A percentile compares a stretch with the other conserved stretches of the same genome.
Conservation (phyloP, 2,329 filamentous ascomycete genomes). For the Passalora sequoiae region DNA sequence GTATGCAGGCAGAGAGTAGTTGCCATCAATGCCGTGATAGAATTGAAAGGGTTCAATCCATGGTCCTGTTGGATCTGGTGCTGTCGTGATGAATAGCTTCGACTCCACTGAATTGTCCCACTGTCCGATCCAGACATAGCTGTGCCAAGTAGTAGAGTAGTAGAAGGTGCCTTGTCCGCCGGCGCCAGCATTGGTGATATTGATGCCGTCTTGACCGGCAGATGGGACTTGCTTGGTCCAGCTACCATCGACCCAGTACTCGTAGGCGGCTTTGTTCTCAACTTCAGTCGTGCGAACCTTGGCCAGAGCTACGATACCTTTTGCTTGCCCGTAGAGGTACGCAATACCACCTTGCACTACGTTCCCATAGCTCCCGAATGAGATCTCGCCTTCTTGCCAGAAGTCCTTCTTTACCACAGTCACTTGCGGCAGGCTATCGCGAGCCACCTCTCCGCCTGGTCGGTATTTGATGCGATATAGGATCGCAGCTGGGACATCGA, state of each 20-base stretch:
- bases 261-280: constrained; percentile 8
- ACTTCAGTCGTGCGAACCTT: constrained; percentile 4
- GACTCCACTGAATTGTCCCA: background rate
- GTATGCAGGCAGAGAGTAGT: constrained; percentile 4
- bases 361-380: constrained; percentile 10
- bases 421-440: background rate
- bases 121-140: constrained; percentile 26
- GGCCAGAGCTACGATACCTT: constrained; percentile 6
- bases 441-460: background rate
- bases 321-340: constrained; percentile 11
- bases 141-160: constrained; percentile 19
- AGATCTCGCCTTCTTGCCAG: constrained; percentile 7
- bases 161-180: constrained; percentile 26
- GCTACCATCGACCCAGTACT: constrained; percentile 5
- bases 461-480: constrained; percentile 7
- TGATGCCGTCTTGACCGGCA: constrained; percentile 3
- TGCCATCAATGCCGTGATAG: constrained; percentile 7
- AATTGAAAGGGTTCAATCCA: constrained; percentile 17
- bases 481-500: constrained; percentile 2
- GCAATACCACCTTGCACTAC: constrained; percentile 7
- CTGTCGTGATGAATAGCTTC: constrained; percentile 21
- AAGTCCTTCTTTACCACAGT: constrained; percentile 1
- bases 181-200: constrained; percentile 18
- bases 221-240: constrained; percentile 4
- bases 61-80: constrained; percentile 23